Evolutionary conservation across 768 basidiomycete genomes (phyloP).

Genomic region (Zangia roseola): DNA sequence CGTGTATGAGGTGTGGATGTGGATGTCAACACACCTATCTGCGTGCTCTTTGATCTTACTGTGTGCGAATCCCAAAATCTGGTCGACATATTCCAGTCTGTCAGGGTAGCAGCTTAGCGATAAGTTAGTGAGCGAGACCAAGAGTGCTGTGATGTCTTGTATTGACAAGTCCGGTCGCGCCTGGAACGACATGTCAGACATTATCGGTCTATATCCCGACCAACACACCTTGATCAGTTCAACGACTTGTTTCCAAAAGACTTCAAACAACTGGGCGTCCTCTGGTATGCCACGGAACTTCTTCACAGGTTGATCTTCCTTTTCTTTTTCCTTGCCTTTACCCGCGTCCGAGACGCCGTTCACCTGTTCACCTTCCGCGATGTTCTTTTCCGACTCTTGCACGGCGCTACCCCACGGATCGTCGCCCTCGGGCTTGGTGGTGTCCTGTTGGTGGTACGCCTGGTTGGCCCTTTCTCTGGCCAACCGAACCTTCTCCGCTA

Average conservation of each 20-base stretch:
- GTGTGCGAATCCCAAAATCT: constrained; percentile 86
- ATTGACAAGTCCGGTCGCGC: constrained; percentile 96
- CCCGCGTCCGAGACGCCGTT: constrained; percentile 28
- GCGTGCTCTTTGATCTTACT: constrained; percentile 82
- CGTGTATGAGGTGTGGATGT: not conserved
- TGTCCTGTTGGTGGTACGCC: constrained; percentile 42
- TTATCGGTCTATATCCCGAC: not conserved
- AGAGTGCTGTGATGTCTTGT: constrained; percentile 94
- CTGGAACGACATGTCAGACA: constrained; percentile 38
- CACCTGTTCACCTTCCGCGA: not conserved
- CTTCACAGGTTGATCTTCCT: constrained; percentile 53
- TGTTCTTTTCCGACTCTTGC: constrained; percentile 21
- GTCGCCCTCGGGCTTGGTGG: constrained; percentile 16
- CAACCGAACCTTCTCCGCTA: constrained; percentile 82
- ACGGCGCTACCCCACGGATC: constrained; percentile 27
- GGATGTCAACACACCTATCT: constrained; percentile 55
- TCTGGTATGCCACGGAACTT: constrained; percentile 97
- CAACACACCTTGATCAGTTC: constrained; percentile 87
- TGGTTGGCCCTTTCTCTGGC: constrained; percentile 62
- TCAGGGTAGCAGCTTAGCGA: constrained; percentile 98
- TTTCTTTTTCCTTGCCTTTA: constrained; percentile 57
- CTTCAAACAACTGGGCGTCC: constrained; percentile 93
- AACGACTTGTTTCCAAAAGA: constrained; percentile 98
- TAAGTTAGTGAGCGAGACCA: constrained; percentile 93
- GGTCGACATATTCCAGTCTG: constrained; percentile 94